Conservation (phyloP, 306 rosid species). For the Gleditsia sinensis region DNA sequence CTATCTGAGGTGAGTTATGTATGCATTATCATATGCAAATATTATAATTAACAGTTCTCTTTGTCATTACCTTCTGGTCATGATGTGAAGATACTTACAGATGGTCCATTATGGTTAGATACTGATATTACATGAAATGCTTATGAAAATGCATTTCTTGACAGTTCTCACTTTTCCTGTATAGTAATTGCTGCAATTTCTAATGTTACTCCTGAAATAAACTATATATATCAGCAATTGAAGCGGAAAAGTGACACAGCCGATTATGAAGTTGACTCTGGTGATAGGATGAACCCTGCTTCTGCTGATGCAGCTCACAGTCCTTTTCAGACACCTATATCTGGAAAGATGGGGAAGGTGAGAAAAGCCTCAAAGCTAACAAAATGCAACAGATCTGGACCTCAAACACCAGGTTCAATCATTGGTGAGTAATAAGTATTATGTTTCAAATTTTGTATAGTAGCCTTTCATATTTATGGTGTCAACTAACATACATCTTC, state of each 20-base stretch:
- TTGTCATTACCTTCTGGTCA: too few relatives aligned
- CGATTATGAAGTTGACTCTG: conserved; percentile 68
- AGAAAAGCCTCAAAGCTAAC: conserved; percentile 73
- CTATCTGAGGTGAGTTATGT: too few relatives aligned
- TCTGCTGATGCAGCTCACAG: conserved; percentile 50
- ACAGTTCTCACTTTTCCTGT: conserved; percentile 17
- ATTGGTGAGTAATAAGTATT: conserved; percentile 58
- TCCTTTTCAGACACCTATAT: conserved; percentile 68
- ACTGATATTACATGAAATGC: too few relatives aligned
- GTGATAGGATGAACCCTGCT: conserved; percentile 55
- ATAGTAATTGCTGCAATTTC: background rate
- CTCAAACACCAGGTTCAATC: conserved; percentile 69
- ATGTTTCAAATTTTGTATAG: conserved; percentile 17
- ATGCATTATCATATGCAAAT: too few relatives aligned
- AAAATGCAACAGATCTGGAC: conserved; percentile 71
- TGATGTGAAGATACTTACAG: too few relatives aligned
- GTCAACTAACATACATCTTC: background rate
- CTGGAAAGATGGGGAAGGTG: conserved; percentile 68
- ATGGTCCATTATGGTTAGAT: background rate
- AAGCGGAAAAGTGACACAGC: conserved; percentile 74
- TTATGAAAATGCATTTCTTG: conserved; percentile 15
- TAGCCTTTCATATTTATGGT: conserved; percentile 17
- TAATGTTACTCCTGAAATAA: conserved; percentile 19
- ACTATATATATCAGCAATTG: conserved; percentile 52
- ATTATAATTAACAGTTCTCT: too few relatives aligned